phyloP scores from a whole-genome alignment of 1,139 yeast genomes.

The Suzukiozyma palmioleophila region DNA sequence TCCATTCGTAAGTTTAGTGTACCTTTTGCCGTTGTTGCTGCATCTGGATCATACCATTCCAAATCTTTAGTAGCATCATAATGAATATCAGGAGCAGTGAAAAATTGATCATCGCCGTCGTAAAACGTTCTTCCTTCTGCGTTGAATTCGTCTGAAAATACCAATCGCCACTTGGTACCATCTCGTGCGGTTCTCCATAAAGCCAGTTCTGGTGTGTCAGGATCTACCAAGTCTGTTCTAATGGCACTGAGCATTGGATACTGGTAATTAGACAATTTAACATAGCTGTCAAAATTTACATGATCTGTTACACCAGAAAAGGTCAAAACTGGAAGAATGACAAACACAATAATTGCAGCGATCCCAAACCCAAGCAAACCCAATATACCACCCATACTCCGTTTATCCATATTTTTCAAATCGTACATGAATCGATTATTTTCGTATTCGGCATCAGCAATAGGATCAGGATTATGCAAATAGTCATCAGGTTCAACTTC shows the following conservation, averaged over 20 bases:
- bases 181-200: constrained; percentile 37
- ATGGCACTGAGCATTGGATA: constrained; percentile 63
- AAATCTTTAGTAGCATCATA: constrained; percentile 78
- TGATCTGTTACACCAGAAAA: constrained; percentile 55
- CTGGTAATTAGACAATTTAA: constrained; percentile 48
- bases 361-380: constrained; percentile 54
- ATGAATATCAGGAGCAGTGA: constrained; percentile 70
- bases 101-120: constrained; percentile 79
- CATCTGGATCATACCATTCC: constrained; percentile 89
- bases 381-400: constrained; percentile 53
- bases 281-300: constrained; percentile 27
- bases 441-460: constrained; percentile 76
- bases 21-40: constrained; percentile 65
- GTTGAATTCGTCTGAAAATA: constrained; percentile 79
- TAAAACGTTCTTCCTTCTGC: constrained; percentile 80
- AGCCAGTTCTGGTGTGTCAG: constrained; percentile 68
- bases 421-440: constrained; percentile 57
- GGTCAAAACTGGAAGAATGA: constrained; percentile 70
- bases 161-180: constrained; percentile 66
- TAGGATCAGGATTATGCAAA: constrained; percentile 89
- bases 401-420: constrained; percentile 54
- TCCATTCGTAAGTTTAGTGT: constrained; percentile 61
- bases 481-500: constrained; percentile 93
- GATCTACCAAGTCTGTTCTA: constrained; percentile 62
- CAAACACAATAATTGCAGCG: constrained; percentile 63